phyloP scores from a whole-genome alignment of 371 early-diverging fungal genomes.

The Rhizopus stolonifer region DNA sequence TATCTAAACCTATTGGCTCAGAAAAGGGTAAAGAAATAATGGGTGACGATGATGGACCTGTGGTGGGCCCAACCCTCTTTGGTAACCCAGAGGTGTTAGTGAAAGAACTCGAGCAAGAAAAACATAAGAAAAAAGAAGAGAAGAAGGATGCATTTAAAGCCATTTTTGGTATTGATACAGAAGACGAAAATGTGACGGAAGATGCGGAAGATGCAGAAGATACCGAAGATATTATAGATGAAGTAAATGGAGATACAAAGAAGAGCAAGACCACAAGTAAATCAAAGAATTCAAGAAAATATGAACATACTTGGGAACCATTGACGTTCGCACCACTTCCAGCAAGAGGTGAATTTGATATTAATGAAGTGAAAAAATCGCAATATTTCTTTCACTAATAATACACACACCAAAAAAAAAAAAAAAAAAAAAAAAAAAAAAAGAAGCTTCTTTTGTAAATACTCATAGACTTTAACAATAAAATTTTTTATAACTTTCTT shows the following conservation, averaged over 20 bases:
- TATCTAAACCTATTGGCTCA: constrained; percentile 12
- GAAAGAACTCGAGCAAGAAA: constrained; percentile 24
- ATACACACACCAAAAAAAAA: too few species aligned
- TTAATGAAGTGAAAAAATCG: constrained; percentile 75
- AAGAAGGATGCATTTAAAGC: constrained; percentile 34
- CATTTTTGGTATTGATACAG: constrained; percentile 28
- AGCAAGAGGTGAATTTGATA: constrained; percentile 80
- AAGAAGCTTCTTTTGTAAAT: too few species aligned
- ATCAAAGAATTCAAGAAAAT: constrained; percentile 23
- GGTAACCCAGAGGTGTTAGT: constrained; percentile 14
- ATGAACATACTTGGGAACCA: constrained; percentile 63
- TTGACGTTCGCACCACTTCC: constrained; percentile 80
- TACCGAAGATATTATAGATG: constrained; percentile 14
- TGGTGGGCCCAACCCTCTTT: constrained; percentile 6
- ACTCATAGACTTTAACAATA: too few species aligned
- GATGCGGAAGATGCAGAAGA: constrained; percentile 13
- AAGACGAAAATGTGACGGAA: constrained; percentile 14
- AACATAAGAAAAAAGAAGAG: constrained; percentile 25
- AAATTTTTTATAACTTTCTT: too few species aligned
- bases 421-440: too few species aligned
- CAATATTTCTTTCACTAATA: constrained; percentile 90
- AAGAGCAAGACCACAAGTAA: neutral
- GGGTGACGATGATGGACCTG: constrained; percentile 1
- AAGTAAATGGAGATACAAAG: constrained; percentile 17
- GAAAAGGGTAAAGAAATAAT: neutral